A percentile compares a stretch with the other conserved stretches of the same genome.
phyloP scores from a whole-genome alignment of 2,329 filamentous ascomycete genomes.

The Penicillium sp. region DNA sequence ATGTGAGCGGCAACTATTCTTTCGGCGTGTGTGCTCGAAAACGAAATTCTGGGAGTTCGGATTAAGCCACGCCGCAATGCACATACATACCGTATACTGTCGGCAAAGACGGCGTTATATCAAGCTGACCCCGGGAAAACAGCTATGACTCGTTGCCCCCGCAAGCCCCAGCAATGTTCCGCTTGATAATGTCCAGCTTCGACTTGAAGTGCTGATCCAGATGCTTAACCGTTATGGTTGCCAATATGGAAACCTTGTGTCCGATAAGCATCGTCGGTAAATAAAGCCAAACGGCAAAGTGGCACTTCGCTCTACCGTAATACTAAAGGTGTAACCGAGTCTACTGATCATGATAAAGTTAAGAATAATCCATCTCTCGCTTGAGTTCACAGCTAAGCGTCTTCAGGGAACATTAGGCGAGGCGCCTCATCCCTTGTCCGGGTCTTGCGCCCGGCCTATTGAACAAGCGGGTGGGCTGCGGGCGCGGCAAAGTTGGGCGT shows the following conservation, averaged over 20 bases:
- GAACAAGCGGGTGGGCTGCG: background rate
- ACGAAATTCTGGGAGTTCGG: no score
- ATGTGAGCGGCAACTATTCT: no score
- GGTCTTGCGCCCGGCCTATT: background rate
- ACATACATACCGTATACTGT: no score
- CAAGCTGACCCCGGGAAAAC: no score
- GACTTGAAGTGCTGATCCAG: background rate
- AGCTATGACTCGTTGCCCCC: no score
- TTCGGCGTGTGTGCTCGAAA: no score
- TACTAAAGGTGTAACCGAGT: background rate
- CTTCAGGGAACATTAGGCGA: background rate
- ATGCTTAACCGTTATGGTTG: background rate
- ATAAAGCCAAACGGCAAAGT: background rate
- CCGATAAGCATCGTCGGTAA: background rate
- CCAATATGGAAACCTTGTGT: slow-evolving; percentile 1
- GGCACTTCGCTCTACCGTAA: background rate
- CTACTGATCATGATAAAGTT: background rate
- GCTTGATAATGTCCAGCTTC: no score
- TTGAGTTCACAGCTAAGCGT: background rate
- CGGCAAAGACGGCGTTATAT: no score
- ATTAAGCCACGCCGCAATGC: no score
- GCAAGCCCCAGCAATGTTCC: no score
- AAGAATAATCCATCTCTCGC: background rate
- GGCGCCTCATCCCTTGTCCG: background rate
- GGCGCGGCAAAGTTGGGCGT: background rate